phyloP scores from a whole-genome alignment of 306 rosid genomes.

The Prunus mume region DNA sequence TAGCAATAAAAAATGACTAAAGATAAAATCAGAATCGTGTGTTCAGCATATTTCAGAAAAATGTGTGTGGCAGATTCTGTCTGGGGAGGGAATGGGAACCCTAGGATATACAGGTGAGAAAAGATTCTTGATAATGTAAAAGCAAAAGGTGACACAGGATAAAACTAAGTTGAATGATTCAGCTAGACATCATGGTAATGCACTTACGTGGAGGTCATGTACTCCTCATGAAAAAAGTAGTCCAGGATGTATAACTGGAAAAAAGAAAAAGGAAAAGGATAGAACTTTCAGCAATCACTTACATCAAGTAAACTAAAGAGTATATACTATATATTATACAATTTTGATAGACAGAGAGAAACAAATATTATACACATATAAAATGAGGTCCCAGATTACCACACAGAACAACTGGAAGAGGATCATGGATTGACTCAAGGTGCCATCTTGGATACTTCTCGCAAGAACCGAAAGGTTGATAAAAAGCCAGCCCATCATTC shows the following conservation, averaged over 20 bases:
- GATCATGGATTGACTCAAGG: conserved; percentile 70
- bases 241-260: conserved; percentile 82
- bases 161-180: conserved; percentile 1
- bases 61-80: background rate
- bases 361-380: background rate
- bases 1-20: background rate
- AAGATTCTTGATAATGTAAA: background rate
- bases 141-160: background rate
- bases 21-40: background rate
- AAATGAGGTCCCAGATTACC: conserved; percentile 46
- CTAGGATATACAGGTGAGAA: background rate
- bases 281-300: conserved; percentile 10
- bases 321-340: background rate
- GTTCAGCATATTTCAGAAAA: background rate
- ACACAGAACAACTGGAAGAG: conserved; percentile 77
- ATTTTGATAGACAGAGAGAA: background rate
- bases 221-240: conserved; percentile 89
- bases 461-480: conserved; percentile 80
- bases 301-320: conserved; percentile 1
- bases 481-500: conserved; percentile 97
- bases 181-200: conserved; percentile 9
- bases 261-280: conserved; percentile 21
- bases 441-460: conserved; percentile 58
- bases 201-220: conserved; percentile 98
- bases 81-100: background rate